phyloP scores from a whole-genome alignment of 768 basidiomycete genomes.

The Leccinum incarnatum region DNA sequence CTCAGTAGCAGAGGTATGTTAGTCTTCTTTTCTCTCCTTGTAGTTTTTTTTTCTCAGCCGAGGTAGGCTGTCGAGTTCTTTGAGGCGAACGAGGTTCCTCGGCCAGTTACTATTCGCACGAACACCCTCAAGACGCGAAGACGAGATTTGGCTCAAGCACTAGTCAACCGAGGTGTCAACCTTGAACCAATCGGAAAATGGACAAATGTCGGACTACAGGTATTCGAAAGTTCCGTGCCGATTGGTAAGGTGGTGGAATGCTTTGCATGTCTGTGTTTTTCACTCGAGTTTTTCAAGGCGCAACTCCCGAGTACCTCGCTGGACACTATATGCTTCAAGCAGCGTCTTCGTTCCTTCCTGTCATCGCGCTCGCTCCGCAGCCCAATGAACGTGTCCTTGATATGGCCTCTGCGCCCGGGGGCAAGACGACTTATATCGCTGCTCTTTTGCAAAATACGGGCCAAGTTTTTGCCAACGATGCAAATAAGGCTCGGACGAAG shows the following conservation, averaged over 20 bases:
- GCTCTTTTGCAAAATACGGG: constrained; percentile 97
- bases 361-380: constrained; percentile 91
- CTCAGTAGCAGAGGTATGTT: constrained; percentile 80
- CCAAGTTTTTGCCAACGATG: constrained; percentile 96
- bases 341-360: constrained; percentile 98
- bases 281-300: constrained; percentile 45
- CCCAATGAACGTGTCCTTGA: constrained; percentile 93
- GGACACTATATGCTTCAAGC: constrained; percentile 99
- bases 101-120: constrained; percentile 96
- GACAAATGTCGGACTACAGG: constrained; percentile 98
- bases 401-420: constrained; percentile 98
- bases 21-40: neutral
- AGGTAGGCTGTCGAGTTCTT: constrained; percentile 94
- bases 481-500: constrained; percentile 92
- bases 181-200: constrained; percentile 99
- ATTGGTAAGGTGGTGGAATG: constrained; percentile 56
- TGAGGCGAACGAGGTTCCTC: constrained; percentile 92
- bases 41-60: constrained; percentile 2
- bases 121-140: constrained; percentile 93
- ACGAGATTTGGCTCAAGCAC: constrained; percentile 88
- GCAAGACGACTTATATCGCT: constrained; percentile 97
- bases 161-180: constrained; percentile 95
- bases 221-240: constrained; percentile 94
- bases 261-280: neutral
- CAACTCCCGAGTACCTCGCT: constrained; percentile 97